phyloP scores from a whole-genome alignment of 495 filamentous ascomycete genomes.

The Podospora pseudocomata region DNA sequence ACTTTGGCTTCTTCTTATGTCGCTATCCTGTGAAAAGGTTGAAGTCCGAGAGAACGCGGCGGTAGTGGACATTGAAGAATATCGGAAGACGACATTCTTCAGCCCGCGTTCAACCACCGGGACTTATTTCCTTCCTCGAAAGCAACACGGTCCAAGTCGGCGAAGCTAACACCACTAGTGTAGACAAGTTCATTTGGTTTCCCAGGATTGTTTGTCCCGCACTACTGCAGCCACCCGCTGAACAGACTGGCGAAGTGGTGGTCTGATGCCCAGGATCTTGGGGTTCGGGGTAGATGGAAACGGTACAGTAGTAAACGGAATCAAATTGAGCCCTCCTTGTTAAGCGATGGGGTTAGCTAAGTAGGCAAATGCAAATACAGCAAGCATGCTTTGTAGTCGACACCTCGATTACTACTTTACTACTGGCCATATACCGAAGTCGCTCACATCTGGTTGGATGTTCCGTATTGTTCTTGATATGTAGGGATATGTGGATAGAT shows the following conservation, averaged over 20 bases:
- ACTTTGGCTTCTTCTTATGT: background rate
- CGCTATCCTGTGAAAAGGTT: no score
- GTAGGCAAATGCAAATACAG: no score
- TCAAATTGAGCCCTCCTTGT: background rate
- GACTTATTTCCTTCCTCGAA: background rate
- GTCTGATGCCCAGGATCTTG: background rate
- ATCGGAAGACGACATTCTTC: background rate
- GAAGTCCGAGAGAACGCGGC: background rate
- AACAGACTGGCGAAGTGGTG: background rate
- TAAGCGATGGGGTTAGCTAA: no score
- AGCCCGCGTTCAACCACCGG: background rate
- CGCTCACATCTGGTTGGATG: no score
- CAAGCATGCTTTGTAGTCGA: no score
- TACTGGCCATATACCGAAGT: no score
- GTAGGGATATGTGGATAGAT: no score
- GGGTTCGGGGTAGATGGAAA: background rate
- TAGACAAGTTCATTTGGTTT: background rate
- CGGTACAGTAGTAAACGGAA: background rate
- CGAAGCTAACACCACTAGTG: background rate
- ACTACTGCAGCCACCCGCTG: background rate
- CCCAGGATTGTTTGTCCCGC: background rate
- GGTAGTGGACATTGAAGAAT: background rate
- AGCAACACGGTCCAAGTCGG: background rate
- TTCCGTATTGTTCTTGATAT: no score
- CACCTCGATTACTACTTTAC: no score